These are phyloP conservation scores for Monosporascus ibericus DNA, from an alignment of 2,329 filamentous ascomycete species.

Conservation along the genomic window DNA sequence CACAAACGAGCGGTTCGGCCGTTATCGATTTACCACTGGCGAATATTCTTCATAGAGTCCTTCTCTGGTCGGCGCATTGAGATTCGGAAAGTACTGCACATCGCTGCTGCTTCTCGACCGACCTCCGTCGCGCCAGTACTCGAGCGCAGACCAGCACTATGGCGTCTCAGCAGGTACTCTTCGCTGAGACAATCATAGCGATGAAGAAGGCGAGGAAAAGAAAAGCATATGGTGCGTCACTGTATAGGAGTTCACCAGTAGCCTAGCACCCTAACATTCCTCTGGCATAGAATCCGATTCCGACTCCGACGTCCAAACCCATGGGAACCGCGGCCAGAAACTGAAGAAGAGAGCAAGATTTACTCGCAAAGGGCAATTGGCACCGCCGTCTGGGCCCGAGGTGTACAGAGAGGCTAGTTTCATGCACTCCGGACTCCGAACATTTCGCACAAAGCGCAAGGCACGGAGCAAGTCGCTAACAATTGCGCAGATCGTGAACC, in stretches of 20 bases:
- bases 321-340: constrained; percentile 72
- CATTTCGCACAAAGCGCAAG: neutral
- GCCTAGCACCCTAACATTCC: constrained; percentile 18
- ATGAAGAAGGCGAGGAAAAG: constrained; percentile 64
- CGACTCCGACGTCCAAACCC: constrained; percentile 63
- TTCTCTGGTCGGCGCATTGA: no score
- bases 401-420: constrained; percentile 63
- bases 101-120: neutral
- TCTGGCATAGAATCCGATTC: constrained; percentile 63
- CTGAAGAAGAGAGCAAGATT: constrained; percentile 70
- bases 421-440: neutral
- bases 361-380: constrained; percentile 63
- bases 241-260: neutral
- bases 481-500: constrained; percentile 57
- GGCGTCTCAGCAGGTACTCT: constrained; percentile 54
- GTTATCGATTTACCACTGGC: no score
- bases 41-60: no score
- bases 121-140: neutral
- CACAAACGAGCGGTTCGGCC: neutral
- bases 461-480: constrained; percentile 8
- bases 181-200: constrained; percentile 60
- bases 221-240: constrained; percentile 51
- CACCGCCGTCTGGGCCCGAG: constrained; percentile 58
- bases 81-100: no score
- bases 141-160: constrained; percentile 27